Evolutionary conservation across 768 basidiomycete genomes (phyloP).

Genomic region (Mrakia gelida): DNA sequence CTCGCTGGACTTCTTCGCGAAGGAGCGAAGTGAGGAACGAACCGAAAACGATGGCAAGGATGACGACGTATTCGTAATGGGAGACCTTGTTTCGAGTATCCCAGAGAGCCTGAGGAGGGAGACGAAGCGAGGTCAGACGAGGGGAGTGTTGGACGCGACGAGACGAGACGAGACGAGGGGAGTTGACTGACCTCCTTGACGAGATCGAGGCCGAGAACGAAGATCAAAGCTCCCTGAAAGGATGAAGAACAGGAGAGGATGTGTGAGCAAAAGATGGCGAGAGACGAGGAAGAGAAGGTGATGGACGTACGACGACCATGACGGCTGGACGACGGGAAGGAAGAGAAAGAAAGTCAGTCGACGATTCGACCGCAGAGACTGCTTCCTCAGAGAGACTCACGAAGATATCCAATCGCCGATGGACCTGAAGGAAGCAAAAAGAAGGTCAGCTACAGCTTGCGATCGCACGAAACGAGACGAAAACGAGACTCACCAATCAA

Average conservation of each 20-base stretch:
- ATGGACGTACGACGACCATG: conserved; percentile 59
- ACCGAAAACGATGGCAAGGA: conserved; percentile 44
- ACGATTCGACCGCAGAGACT: too few relatives aligned
- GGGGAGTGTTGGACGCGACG: background rate
- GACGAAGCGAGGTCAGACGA: background rate
- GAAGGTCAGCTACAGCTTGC: too few relatives aligned
- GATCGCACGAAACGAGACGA: too few relatives aligned
- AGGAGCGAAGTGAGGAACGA: background rate
- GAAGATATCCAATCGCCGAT: conserved; percentile 83
- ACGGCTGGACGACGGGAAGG: conserved; percentile 56
- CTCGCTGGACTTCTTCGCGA: background rate
- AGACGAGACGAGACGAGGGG: too few relatives aligned
- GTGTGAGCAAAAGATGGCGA: background rate
- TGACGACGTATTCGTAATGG: conserved; percentile 54
- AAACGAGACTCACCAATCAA: conserved; percentile 47
- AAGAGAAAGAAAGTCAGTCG: background rate
- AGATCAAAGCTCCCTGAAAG: conserved; percentile 67
- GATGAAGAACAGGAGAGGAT: background rate
- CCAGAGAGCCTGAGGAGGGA: conserved; percentile 67
- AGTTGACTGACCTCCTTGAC: conserved; percentile 60
- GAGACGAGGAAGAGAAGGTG: background rate
- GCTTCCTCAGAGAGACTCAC: conserved; percentile 52
- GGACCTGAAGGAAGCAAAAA: conserved; percentile 50
- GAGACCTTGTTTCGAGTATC: conserved; percentile 86
- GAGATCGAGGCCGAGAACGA: conserved; percentile 88